Evolutionary conservation across 306 rosid species (phyloP).

Genomic region (Alnus rubra): DNA sequence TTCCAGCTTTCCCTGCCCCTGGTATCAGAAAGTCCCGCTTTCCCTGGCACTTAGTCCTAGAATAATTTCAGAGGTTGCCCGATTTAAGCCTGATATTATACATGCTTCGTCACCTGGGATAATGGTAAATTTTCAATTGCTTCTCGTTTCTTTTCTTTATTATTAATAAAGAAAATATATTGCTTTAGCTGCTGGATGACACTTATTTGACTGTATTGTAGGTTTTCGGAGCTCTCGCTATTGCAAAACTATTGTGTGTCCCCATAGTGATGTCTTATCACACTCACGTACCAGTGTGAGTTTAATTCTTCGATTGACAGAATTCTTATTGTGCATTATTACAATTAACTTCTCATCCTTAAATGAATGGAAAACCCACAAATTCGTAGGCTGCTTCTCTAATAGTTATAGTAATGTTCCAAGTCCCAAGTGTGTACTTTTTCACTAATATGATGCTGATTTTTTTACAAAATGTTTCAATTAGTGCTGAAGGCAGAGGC

Average conservation of each 20-base stretch:
- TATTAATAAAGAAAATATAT: neutral
- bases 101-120: constrained; percentile 99
- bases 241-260: constrained; percentile 78
- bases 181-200: constrained; percentile 11
- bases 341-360: neutral
- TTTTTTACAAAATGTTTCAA: constrained; percentile 10
- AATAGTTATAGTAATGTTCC: neutral
- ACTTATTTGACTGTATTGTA: constrained; percentile 33
- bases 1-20: constrained; percentile 90
- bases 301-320: constrained; percentile 27
- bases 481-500: constrained; percentile 15
- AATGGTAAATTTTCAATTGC: constrained; percentile 54
- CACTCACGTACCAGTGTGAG: constrained; percentile 97
- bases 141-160: constrained; percentile 14
- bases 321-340: constrained; percentile 13
- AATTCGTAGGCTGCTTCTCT: neutral
- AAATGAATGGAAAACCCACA: neutral
- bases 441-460: neutral
- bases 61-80: constrained; percentile 94
- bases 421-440: neutral
- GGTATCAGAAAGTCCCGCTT: constrained; percentile 95
- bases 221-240: constrained; percentile 96
- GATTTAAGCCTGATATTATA: constrained; percentile 95
- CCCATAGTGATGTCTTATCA: constrained; percentile 99
- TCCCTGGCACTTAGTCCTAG: constrained; percentile 98